Evolutionary conservation across 345 rosid genomes (phyloP).

Genomic region (Syzygium grande): DNA sequence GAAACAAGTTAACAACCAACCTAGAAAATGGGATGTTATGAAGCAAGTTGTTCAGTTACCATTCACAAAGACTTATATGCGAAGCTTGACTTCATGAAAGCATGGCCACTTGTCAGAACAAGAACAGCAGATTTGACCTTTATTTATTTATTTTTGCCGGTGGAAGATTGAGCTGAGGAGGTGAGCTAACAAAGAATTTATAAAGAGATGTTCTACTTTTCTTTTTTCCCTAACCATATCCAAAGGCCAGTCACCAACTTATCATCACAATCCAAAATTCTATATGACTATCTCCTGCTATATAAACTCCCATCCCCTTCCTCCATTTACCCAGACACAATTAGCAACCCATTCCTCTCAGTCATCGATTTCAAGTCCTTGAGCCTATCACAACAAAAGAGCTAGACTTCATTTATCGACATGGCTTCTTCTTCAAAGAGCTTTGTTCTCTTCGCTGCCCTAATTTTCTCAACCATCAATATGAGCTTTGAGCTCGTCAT

Average conservation of each 20-base stretch:
- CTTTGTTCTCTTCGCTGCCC: not conserved
- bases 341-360: not conserved
- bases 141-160: too few relatives aligned
- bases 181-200: not conserved
- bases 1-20: not conserved
- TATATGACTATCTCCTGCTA: not conserved
- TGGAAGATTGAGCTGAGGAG: not conserved
- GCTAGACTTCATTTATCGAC: not conserved
- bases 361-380: not conserved
- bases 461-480: constrained; percentile 4
- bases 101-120: not conserved
- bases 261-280: not conserved
- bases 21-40: not conserved
- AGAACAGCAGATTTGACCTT: not conserved
- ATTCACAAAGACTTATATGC: not conserved
- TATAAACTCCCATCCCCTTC: not conserved
- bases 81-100: not conserved
- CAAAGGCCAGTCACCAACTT: not conserved
- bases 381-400: not conserved
- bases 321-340: not conserved
- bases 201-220: not conserved
- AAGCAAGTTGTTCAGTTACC: not conserved
- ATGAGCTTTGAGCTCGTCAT: constrained; percentile 7
- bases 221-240: not conserved
- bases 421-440: constrained; percentile 2